Evolutionary conservation across 768 basidiomycete genomes (phyloP).

Genomic region (Peribolospora baueri): DNA sequence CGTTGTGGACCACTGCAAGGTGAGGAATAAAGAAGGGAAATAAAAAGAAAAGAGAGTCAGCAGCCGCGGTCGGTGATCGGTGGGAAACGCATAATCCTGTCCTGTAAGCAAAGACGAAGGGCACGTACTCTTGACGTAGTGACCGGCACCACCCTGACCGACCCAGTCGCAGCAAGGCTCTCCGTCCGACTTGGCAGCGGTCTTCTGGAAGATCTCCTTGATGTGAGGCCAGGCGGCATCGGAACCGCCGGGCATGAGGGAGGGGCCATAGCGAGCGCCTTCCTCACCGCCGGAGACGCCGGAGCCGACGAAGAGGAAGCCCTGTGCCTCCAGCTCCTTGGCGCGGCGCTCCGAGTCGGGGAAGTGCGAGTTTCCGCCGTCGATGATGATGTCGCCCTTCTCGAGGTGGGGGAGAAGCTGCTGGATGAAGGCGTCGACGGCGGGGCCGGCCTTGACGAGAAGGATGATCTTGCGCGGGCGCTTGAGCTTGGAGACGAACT

Average conservation of each 20-base stretch:
- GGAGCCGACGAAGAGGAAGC: slow-evolving; percentile 86
- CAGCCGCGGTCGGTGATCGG: background rate
- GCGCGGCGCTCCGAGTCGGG: slow-evolving; percentile 91
- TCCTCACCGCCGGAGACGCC: slow-evolving; percentile 99
- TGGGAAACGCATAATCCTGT: too few species aligned
- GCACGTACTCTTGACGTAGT: slow-evolving; percentile 1
- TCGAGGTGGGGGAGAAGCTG: slow-evolving; percentile 77
- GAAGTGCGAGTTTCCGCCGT: slow-evolving; percentile 98
- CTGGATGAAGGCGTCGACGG: slow-evolving; percentile 84
- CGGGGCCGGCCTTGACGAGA: slow-evolving; percentile 89
- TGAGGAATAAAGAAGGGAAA: slow-evolving; percentile 7
- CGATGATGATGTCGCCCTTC: slow-evolving; percentile 92
- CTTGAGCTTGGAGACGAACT: slow-evolving; percentile 79
- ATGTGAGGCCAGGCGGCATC: slow-evolving; percentile 82
- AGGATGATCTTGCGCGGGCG: slow-evolving; percentile 88
- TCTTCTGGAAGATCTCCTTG: slow-evolving; percentile 96
- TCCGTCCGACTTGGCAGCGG: slow-evolving; percentile 78
- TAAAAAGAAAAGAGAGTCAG: background rate
- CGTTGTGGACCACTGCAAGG: slow-evolving; percentile 74
- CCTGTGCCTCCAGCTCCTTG: slow-evolving; percentile 78
- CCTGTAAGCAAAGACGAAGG: too few species aligned
- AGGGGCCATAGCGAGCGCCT: slow-evolving; percentile 88
- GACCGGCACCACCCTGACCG: slow-evolving; percentile 43
- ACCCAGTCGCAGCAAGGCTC: slow-evolving; percentile 99
- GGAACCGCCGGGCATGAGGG: slow-evolving; percentile 97